Evolutionary conservation across 202 grass and related monocot species (phyloP).

Genomic region (Saccharum hybrid): DNA sequence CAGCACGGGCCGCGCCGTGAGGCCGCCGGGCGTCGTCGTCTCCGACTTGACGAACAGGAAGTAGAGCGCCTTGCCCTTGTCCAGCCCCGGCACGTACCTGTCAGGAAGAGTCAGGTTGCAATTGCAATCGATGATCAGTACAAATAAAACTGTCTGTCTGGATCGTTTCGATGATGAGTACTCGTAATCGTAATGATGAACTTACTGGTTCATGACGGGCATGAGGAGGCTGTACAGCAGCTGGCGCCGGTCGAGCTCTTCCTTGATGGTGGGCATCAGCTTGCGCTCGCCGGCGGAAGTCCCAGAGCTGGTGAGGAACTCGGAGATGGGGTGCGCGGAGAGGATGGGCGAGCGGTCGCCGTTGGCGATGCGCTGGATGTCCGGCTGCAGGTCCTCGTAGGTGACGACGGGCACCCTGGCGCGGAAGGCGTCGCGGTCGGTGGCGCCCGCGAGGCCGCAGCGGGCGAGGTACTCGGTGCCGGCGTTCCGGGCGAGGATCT

Average conservation of each 20-base stretch:
- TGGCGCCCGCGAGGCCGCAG: conserved; percentile 57
- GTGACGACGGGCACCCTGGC: conserved; percentile 65
- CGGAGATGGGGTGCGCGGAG: conserved; percentile 73
- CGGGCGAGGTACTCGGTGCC: conserved; percentile 74
- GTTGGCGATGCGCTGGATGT: conserved; percentile 87
- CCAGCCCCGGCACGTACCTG: conserved; percentile 78
- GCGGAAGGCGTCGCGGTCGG: conserved; percentile 60
- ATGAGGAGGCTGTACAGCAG: conserved; percentile 87
- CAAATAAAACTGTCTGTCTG: too few species aligned
- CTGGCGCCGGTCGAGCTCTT: conserved; percentile 79
- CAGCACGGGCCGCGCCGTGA: conserved; percentile 82
- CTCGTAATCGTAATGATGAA: background rate
- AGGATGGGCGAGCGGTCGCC: conserved; percentile 85
- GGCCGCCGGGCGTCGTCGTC: conserved; percentile 82
- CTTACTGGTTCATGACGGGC: conserved; percentile 85
- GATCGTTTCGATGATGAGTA: too few species aligned
- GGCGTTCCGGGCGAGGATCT: conserved; percentile 71
- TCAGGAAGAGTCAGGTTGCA: background rate
- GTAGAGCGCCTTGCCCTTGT: conserved; percentile 91
- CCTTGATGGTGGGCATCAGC: conserved; percentile 84
- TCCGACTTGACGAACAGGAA: conserved; percentile 98
- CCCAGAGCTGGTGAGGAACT: conserved; percentile 88
- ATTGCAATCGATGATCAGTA: background rate
- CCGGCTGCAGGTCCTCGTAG: conserved; percentile 75
- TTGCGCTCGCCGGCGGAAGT: conserved; percentile 86